Evolutionary conservation across 108 stramenopile genomes (phyloP), one percentile per base, ranked within the genome.

Genomic region (Stephanodiscus triporus): DNA sequence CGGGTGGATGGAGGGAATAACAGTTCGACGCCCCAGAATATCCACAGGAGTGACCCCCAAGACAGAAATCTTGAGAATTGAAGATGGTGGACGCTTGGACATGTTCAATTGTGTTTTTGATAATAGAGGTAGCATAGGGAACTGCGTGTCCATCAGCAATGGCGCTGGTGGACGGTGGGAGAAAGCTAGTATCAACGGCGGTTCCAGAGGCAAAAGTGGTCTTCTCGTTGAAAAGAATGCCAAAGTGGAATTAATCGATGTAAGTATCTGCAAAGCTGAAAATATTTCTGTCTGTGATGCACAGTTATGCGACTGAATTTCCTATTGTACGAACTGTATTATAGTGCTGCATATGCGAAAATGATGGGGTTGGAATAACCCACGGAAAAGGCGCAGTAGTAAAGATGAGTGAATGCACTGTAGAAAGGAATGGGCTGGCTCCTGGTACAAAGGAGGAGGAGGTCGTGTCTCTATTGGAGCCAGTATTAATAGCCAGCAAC

Each of bases 1-100:
- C n/a, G 94, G 91, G 24, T 89, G 85, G 76, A 89, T 91, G 48
- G 92, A 91, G 69, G 94, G 94, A 9, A 70, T 95, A 0, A 91
- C 90, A 4, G 85, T 95, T 42, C 85, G 94, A 8, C 78, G 94
- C 19, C 91, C 94, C 1, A 87, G 86, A 65, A 71, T 90, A 17
- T 76, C 84, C 32, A 67, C 82, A 0, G 87, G 81, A 36, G 65
- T 59, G 7, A 47, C 49, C 23, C 54, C 65, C 6, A 57, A 76
- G 11, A 62, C 78, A 10, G 85, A 85, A 26, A 76, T 94, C 37
- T 61, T 94, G 8, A 61, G 80, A 37, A 66, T 91, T 17, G 74
- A 76, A 6, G 51, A 26, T 3, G 70, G 78, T 50, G 89, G 89
- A 10, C 68, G 78, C 30, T 49, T 94, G 1, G 83, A 89, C 63